These are phyloP conservation scores for Picochlorum sp. DNA, from an alignment of 139 green algal species.

Conservation along the genomic window DNA sequence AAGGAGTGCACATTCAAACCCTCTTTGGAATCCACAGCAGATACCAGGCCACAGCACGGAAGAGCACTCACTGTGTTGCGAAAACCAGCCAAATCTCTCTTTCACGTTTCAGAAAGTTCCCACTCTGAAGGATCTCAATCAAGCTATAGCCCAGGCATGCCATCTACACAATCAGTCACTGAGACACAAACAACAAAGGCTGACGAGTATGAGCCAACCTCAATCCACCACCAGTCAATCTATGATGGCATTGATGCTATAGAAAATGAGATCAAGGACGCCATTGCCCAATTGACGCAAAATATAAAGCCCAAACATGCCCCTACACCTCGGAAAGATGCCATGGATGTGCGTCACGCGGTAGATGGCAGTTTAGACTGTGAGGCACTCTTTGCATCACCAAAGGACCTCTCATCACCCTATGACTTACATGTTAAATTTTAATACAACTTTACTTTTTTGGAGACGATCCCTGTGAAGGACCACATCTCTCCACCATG, in stretches of 20 bases:
- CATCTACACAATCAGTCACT: conserved; percentile 14
- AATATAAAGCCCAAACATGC: neutral
- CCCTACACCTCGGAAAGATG: conserved; percentile 1
- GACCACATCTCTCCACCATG: conserved; percentile 75
- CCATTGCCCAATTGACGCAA: conserved; percentile 19
- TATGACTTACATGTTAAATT: conserved; percentile 7
- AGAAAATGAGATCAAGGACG: conserved; percentile 27
- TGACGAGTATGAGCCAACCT: neutral
- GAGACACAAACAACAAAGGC: neutral
- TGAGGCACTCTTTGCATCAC: neutral
- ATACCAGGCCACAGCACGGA: no score
- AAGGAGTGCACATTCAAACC: conserved; percentile 39
- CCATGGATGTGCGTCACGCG: neutral
- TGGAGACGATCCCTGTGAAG: conserved; percentile 44
- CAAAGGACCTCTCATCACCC: neutral
- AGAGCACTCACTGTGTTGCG: no score
- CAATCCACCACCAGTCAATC: neutral
- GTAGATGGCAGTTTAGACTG: neutral
- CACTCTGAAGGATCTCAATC: neutral
- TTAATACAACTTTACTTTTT: neutral
- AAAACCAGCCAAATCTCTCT: no score
- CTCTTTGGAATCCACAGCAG: conserved; percentile 13
- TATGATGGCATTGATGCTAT: conserved; percentile 21
- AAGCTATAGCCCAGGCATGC: conserved; percentile 20
- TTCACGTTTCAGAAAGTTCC: no score